phyloP scores from a whole-genome alignment of 2,329 filamentous ascomycete genomes.

The Colletotrichum tropicicola region DNA sequence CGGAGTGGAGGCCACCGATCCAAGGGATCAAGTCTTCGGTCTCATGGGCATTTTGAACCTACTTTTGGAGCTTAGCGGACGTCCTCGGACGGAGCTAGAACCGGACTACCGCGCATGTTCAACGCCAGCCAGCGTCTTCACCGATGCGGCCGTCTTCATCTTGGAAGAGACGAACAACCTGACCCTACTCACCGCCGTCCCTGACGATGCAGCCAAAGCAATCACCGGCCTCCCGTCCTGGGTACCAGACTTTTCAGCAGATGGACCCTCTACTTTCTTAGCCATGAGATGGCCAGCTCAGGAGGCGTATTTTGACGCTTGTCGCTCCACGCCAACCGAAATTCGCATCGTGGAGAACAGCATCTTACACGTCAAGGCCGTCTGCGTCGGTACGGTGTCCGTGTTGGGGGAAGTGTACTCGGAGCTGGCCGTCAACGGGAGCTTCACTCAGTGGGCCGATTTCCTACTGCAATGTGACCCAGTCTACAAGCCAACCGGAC shows the following conservation, averaged over 20 bases:
- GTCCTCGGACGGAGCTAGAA: not conserved
- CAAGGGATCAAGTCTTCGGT: slow-evolving; percentile 30
- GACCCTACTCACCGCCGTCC: slow-evolving; percentile 34
- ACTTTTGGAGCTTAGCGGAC: slow-evolving; percentile 10
- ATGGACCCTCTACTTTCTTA: not conserved
- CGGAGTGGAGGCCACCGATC: slow-evolving; percentile 30
- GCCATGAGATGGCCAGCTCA: slow-evolving; percentile 5
- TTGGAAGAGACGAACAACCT: slow-evolving; percentile 28
- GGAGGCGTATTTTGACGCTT: slow-evolving; percentile 10
- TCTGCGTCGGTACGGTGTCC: slow-evolving; percentile 6
- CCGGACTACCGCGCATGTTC: slow-evolving; percentile 4
- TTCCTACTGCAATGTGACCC: slow-evolving; percentile 32
- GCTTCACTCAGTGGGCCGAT: slow-evolving; percentile 24
- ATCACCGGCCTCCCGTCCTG: slow-evolving; percentile 25
- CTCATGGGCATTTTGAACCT: slow-evolving; percentile 29
- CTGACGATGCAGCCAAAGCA: slow-evolving; percentile 25
- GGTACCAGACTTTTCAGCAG: slow-evolving; percentile 35
- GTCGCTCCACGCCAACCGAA: not conserved
- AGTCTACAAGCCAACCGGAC: slow-evolving; percentile 31
- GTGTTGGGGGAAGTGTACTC: slow-evolving; percentile 14
- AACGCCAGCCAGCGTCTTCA: slow-evolving; percentile 10
- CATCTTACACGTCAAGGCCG: slow-evolving; percentile 1
- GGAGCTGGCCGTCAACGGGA: slow-evolving; percentile 15
- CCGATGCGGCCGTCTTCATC: slow-evolving; percentile 10
- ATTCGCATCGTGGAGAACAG: not conserved